Conservation (phyloP, 176 grass and related monocot genomes). For the Hsuehochloa calcarea region DNA sequence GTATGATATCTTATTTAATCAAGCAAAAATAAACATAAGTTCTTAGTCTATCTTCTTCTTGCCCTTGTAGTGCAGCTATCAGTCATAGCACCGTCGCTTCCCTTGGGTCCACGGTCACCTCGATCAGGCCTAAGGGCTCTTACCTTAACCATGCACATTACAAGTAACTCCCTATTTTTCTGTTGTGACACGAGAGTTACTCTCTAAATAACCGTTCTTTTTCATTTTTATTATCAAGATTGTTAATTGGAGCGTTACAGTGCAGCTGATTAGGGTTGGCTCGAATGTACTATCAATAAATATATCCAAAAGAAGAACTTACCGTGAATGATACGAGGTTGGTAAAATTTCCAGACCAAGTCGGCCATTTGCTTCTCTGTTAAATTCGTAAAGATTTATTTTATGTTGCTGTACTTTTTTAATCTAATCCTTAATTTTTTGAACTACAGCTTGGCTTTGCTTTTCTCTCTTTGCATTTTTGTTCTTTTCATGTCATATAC, state of each 20-base stretch:
- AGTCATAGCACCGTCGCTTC: too few species aligned
- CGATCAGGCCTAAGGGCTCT: too few species aligned
- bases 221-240: neutral
- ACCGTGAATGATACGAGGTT: neutral
- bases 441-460: neutral
- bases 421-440: neutral
- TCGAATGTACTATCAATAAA: neutral
- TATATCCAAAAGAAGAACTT: neutral
- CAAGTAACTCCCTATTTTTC: neutral
- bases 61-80: too few species aligned
- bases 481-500: neutral
- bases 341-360: neutral
- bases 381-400: neutral
- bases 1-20: too few species aligned
- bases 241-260: neutral
- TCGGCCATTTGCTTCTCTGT: neutral
- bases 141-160: too few species aligned
- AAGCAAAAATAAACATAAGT: too few species aligned
- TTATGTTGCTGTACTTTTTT: neutral
- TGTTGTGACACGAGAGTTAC: neutral
- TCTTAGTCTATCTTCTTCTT: too few species aligned
- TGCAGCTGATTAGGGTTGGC: neutral
- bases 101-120: too few species aligned
- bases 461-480: neutral
- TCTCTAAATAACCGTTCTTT: neutral